Percentiles rank a stretch among this genome's conserved stretches.
phyloP scores from a whole-genome alignment of 495 filamentous ascomycete genomes.

The Penicillium bialowiezense region DNA sequence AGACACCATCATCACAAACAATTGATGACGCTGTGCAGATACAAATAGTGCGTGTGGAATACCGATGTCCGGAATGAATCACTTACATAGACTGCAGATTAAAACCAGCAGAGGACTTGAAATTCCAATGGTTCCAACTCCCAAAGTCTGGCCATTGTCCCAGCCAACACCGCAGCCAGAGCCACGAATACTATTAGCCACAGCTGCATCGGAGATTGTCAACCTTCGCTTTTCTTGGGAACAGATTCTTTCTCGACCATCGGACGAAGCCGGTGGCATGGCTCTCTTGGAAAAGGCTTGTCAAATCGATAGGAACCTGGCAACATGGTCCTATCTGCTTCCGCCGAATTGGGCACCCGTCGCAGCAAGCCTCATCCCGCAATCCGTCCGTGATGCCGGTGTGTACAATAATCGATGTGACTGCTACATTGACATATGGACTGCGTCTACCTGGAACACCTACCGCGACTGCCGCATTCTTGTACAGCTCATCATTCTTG shows the following conservation, averaged over 20 bases:
- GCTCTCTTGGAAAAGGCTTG: conserved; percentile 23
- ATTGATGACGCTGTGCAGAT: conserved; percentile 28
- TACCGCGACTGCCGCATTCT: conserved; percentile 59
- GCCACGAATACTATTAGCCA: conserved; percentile 22
- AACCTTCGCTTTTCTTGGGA: conserved; percentile 30
- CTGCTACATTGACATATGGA: conserved; percentile 58
- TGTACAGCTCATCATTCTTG: conserved; percentile 49
- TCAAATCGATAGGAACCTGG: conserved; percentile 25
- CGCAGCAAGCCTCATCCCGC: conserved; percentile 30
- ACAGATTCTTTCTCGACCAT: not conserved
- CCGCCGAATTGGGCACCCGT: conserved; percentile 30
- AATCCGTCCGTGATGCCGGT: conserved; percentile 31
- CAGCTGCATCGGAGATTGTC: conserved; percentile 23
- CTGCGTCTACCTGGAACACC: conserved; percentile 60
- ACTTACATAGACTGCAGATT: conserved; percentile 21
- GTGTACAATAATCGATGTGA: conserved; percentile 55
- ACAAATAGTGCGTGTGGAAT: conserved; percentile 28
- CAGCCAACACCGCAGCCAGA: conserved; percentile 11
- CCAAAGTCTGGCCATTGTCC: conserved; percentile 27
- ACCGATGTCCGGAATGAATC: not conserved
- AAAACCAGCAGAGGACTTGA: conserved; percentile 21
- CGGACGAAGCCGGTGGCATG: conserved; percentile 11
- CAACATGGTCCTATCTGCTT: conserved; percentile 27
- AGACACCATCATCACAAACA: conserved; percentile 13
- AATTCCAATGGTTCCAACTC: conserved; percentile 25